A percentile compares a stretch with the other conserved stretches of the same genome.
These are phyloP conservation scores for Ceriops decandra DNA, from an alignment of 345 rosid species.

Conservation along the genomic window DNA sequence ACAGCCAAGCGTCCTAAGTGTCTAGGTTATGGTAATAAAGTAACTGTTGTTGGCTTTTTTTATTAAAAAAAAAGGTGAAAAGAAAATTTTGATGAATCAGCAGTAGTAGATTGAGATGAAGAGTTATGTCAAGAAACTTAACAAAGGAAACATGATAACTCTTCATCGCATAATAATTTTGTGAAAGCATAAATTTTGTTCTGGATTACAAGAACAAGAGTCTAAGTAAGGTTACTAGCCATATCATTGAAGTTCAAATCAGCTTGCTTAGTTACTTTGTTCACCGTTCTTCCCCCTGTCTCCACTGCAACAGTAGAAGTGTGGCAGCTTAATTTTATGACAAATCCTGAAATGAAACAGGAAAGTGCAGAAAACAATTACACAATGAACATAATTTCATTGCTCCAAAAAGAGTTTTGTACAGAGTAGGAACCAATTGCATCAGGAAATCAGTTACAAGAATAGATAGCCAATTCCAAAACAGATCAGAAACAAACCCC, in stretches of 20 bases:
- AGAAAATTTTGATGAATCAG: too few relatives aligned
- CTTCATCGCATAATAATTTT: too few relatives aligned
- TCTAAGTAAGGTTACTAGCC: too few relatives aligned
- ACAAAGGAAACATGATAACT: too few relatives aligned
- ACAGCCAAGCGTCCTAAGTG: too few relatives aligned
- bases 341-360: constrained; percentile 55
- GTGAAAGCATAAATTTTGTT: too few relatives aligned
- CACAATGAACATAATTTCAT: neutral
- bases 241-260: neutral
- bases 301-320: constrained; percentile 97
- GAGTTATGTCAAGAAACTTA: too few relatives aligned
- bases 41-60: too few relatives aligned
- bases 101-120: too few relatives aligned
- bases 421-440: neutral
- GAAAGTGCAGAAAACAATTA: neutral
- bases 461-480: neutral
- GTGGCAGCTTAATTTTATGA: constrained; percentile 83
- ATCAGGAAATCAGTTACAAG: neutral
- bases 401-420: neutral
- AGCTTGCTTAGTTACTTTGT: constrained; percentile 7
- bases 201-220: too few relatives aligned
- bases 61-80: too few relatives aligned
- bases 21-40: too few relatives aligned
- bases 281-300: constrained; percentile 34
- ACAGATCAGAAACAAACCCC: neutral